Evolutionary conservation across 2,329 filamentous ascomycete genomes (phyloP).

Genomic region (Polytolypa hystricis): DNA sequence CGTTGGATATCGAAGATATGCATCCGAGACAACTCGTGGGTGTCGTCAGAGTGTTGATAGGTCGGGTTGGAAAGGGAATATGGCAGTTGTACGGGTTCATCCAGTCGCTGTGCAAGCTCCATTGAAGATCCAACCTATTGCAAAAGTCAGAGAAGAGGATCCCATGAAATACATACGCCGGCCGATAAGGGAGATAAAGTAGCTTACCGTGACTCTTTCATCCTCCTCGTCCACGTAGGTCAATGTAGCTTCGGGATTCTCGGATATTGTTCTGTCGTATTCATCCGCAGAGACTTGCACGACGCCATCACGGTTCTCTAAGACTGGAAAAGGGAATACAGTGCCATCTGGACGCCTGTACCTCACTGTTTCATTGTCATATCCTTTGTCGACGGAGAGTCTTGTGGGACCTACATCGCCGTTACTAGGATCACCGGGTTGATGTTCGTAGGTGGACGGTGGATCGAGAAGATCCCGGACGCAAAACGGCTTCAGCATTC

Average conservation of each 20-base stretch:
- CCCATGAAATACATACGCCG: not conserved
- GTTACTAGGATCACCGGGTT: no score
- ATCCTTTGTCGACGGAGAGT: no score
- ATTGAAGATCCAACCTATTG: constrained; percentile 36
- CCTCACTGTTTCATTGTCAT: not conserved
- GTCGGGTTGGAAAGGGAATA: constrained; percentile 8
- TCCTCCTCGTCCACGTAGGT: constrained; percentile 37
- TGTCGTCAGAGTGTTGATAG: constrained; percentile 7
- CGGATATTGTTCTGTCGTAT: constrained; percentile 33
- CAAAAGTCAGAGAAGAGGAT: not conserved
- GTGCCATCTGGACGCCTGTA: not conserved
- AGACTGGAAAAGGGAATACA: not conserved
- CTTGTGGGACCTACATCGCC: no score
- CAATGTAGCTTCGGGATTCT: constrained; percentile 31
- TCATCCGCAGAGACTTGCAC: constrained; percentile 31
- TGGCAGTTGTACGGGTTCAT: constrained; percentile 32
- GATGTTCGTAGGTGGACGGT: no score
- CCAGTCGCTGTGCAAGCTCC: constrained; percentile 36
- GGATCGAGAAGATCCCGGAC: constrained; percentile 24
- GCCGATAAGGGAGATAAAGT: not conserved
- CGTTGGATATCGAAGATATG: constrained; percentile 38
- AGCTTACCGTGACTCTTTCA: constrained; percentile 34
- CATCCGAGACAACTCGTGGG: constrained; percentile 18
- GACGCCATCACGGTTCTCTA: constrained; percentile 18
- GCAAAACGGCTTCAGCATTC: constrained; percentile 32